Evolutionary conservation across 768 basidiomycete species (phyloP).

Genomic region (Macrolepiota albuminosa): DNA sequence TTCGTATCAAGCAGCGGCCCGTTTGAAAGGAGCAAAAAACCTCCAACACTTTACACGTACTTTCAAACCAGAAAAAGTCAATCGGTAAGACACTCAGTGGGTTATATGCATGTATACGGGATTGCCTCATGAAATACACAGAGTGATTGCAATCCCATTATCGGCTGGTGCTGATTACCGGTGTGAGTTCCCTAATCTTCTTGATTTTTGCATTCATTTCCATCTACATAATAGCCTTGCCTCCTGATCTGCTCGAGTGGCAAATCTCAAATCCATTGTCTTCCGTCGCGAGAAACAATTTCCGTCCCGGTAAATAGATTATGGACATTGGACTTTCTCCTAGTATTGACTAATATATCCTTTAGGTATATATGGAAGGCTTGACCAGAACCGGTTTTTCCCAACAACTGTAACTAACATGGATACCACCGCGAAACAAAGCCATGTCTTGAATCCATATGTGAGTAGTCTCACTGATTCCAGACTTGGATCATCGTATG

Average conservation of each 20-base stretch:
- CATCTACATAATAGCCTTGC: conserved; percentile 31
- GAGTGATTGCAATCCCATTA: conserved; percentile 59
- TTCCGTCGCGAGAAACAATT: conserved; percentile 47
- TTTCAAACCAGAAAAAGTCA: conserved; percentile 45
- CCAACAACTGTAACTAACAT: conserved; percentile 77
- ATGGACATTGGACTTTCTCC: neutral
- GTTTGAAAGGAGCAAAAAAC: conserved; percentile 39
- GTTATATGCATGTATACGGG: neutral
- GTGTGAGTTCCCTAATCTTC: conserved; percentile 28
- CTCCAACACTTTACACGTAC: conserved; percentile 67
- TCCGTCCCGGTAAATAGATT: conserved; percentile 38
- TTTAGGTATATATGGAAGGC: conserved; percentile 49
- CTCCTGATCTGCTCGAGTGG: conserved; percentile 49
- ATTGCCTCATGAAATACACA: conserved; percentile 19
- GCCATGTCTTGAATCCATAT: conserved; percentile 60
- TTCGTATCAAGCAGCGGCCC: conserved; percentile 43
- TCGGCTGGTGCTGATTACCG: conserved; percentile 58
- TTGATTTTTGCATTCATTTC: neutral
- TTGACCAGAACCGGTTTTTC: conserved; percentile 53
- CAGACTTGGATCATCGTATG: neutral
- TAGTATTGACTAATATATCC: neutral
- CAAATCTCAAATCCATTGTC: conserved; percentile 57
- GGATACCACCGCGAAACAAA: conserved; percentile 75
- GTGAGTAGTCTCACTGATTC: conserved; percentile 30
- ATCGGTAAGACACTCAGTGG: conserved; percentile 35